Evolutionary conservation across 129 eudicot species (phyloP), one percentile per base, ranked within the genome.

Genomic region (Glebionis coronaria): DNA sequence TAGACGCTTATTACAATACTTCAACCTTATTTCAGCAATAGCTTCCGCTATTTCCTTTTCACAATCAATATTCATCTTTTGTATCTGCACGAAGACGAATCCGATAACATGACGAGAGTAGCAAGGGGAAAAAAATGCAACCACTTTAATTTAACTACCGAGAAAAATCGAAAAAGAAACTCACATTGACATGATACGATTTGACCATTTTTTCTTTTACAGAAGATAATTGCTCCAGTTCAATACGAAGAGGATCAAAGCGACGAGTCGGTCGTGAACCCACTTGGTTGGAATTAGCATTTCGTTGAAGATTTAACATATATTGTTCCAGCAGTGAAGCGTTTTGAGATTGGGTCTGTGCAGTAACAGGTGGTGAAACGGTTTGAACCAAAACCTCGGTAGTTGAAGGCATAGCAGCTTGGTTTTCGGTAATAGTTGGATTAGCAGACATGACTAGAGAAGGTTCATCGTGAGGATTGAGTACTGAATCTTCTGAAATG

Each of bases 11-110:
- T 53, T 68, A 27, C 84, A 85, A 61, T 92, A 92, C 53, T 83
- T 84, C 12, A 44, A 74, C 2, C 45, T 76, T 38, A 88, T 84
- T 69, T 82, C 81, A 71, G 88, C 85, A 63, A 71, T 54, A n/a
- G 57, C 20, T 61, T 88, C 94, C n/a, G 73, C 79, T 54, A 85
- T 81, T 78, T 86, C 97, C 83, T 80, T 90, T 18, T 86, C 90
- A 55, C 88, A 74, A 3, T 92, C 91, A 40, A 80, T 68, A 46
- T 82, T 72, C 69, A 92, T 84, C 78, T 55, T 69, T 69, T 62
- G 56, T 45, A 68, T 78, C 98, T 92, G 89, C 73, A 78, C 12
- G 18, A 31, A 44, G 40, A 60, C 15, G 83, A 12, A 61, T 47
- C 75, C 76, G 27, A 16, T 53, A 72, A 49, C 28, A 58, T 45